These are phyloP conservation scores for Lathyrus tuberosus DNA, from an alignment of 306 rosid genomes.

Conservation along the genomic window DNA sequence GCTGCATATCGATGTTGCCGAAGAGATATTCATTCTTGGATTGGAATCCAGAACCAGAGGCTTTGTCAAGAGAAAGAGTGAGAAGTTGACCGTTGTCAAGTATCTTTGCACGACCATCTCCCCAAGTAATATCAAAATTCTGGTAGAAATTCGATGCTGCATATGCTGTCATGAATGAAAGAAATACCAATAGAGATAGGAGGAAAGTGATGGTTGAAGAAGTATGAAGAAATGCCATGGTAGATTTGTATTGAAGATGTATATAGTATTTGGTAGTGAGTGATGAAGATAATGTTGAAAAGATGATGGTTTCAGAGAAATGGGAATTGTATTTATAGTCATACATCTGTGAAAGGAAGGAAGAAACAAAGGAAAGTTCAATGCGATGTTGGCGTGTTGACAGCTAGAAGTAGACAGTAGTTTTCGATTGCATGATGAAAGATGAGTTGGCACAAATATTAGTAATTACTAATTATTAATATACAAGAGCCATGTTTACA, in stretches of 20 bases:
- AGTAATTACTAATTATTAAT: no score
- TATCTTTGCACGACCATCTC: conserved; percentile 59
- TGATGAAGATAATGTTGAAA: background rate
- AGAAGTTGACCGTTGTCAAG: conserved; percentile 54
- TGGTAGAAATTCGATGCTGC: conserved; percentile 45
- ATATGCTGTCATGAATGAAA: conserved; percentile 6
- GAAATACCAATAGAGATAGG: conserved; percentile 18
- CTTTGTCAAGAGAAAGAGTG: conserved; percentile 56
- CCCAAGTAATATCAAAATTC: conserved; percentile 59
- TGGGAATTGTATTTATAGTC: background rate
- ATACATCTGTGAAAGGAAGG: no score
- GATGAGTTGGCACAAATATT: no score
- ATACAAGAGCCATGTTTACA: no score
- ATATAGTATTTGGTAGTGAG: no score
- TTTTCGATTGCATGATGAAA: no score
- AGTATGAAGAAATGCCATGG: conserved; percentile 31
- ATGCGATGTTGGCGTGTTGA: no score
- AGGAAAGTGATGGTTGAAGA: background rate
- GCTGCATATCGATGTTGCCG: conserved; percentile 70
- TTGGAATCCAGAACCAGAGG: conserved; percentile 64
- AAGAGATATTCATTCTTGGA: conserved; percentile 59
- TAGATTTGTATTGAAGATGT: no score
- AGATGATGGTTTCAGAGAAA: no score
- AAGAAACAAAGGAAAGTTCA: no score
- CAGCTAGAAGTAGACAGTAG: no score